Evolutionary conservation across 352 stramenopile species (phyloP), one percentile per base, ranked within the genome.

Genomic region (Saprolegnia parasitica): DNA sequence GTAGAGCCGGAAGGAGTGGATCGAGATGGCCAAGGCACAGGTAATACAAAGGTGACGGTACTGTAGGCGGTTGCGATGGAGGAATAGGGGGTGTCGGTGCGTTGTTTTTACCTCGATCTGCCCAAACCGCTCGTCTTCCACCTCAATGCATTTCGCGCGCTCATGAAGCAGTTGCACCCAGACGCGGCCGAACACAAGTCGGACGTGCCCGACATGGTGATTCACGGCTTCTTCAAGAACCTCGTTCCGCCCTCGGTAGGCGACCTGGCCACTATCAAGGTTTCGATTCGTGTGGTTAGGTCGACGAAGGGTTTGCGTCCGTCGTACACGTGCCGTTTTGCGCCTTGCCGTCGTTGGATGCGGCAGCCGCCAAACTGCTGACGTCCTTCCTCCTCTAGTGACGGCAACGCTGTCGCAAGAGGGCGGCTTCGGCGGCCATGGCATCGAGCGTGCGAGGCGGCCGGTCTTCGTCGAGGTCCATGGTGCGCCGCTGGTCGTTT

Each of bases 221-320:
- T 96, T 74, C 87, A 96, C 58, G 81, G 81, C 26, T 96, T 93
- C 73, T 96, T 87, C 74, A 94, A 93, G 71, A 93, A 87, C 67
- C 71, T 87, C 42, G 75, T 86, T 23, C 21, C 67, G 3, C 86
- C 86, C 0, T 72, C 78, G 39, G 78, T 84, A 37, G 21, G 46
- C 46, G 29, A n/a, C 21, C 0, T 16, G 21, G 26, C 16, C 37
- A 50, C 39, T 13, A n/a, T 49, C 10, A 40, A 45, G 18, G 21
- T 39, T 24, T n/a, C 32, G 1, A 16, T 11, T 42, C 47, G 60
- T 45, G 18, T 4, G 71, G 11, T 21, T 74, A 93, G 85, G 73
- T 76, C 39, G 68, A 76, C 20, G 88, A 96, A 71, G 88, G 88
- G 4, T 94, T 96, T 75, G 65, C 72, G 4, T 76, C 87, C 18